phyloP scores from a whole-genome alignment of 179 eudicot species.

The Camellia oleifera region DNA sequence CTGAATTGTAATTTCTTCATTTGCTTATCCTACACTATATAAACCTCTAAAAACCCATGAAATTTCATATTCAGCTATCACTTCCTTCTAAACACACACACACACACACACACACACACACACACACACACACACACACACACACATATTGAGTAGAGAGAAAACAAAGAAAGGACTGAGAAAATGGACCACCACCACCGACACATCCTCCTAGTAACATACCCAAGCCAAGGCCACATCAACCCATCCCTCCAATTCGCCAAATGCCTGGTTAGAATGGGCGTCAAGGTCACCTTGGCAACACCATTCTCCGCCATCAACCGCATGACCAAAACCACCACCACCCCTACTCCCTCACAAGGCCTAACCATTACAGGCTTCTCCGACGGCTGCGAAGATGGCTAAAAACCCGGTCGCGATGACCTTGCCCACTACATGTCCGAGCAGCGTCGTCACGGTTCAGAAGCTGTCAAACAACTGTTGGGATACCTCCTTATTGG shows the following conservation, averaged over 20 bases:
- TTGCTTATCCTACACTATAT: too few species aligned
- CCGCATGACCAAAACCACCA: slow-evolving; percentile 20
- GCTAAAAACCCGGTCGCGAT: slow-evolving; percentile 2
- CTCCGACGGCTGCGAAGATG: slow-evolving; percentile 56
- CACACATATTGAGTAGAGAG: too few species aligned
- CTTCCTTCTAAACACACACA: too few species aligned
- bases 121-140: too few species aligned
- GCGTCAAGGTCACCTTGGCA: slow-evolving; percentile 39
- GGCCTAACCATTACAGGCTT: too few species aligned
- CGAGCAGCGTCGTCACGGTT: slow-evolving; percentile 25
- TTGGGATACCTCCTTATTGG: too few species aligned
- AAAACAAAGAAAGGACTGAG: neutral
- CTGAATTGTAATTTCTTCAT: too few species aligned
- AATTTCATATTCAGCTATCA: too few species aligned
- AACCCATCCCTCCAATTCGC: slow-evolving; percentile 60
- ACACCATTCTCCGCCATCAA: slow-evolving; percentile 27
- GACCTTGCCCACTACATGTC: slow-evolving; percentile 4
- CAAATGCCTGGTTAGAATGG: slow-evolving; percentile 32
- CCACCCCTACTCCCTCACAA: slow-evolving; percentile 18
- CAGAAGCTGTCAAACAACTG: slow-evolving; percentile 23
- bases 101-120: too few species aligned
- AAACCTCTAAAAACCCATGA: too few species aligned
- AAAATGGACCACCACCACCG: neutral
- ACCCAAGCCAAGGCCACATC: slow-evolving; percentile 57
- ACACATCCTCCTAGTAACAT: slow-evolving; percentile 43